Evolutionary conservation across 75 land plant species (phyloP).

Genomic region (Cryptomeria japonica): DNA sequence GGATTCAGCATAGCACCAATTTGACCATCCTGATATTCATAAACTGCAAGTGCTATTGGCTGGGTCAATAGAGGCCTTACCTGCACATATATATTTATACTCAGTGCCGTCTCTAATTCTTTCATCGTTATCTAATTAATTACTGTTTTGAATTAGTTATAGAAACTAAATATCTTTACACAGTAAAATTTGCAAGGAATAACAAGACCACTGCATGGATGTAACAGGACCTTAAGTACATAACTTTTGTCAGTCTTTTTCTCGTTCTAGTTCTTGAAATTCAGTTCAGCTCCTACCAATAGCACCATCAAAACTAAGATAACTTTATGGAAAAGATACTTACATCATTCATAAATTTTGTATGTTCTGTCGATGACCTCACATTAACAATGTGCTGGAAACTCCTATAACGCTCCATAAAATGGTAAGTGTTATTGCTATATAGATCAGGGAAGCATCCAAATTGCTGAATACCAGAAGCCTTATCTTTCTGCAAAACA

Average conservation of each 20-base stretch:
- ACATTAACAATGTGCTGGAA: slow-evolving; percentile 30
- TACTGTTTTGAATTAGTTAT: background rate
- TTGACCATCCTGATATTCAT: slow-evolving; percentile 48
- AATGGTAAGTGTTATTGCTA: slow-evolving; percentile 39
- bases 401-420: slow-evolving; percentile 42
- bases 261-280: background rate
- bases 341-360: slow-evolving; percentile 39
- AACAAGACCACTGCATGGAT: background rate
- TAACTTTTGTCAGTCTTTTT: background rate
- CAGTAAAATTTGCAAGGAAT: background rate
- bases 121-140: background rate
- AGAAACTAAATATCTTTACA: background rate
- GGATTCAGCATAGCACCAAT: slow-evolving; percentile 44
- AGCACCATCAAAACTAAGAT: background rate
- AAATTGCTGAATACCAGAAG: slow-evolving; percentile 29
- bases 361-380: slow-evolving; percentile 40
- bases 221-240: background rate
- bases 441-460: slow-evolving; percentile 46
- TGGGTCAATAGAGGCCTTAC: slow-evolving; percentile 43
- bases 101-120: slow-evolving; percentile 1
- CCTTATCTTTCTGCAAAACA: slow-evolving; percentile 26
- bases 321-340: background rate
- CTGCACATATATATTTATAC: slow-evolving; percentile 18
- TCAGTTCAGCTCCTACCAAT: background rate
- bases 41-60: slow-evolving; percentile 42